Conservation (phyloP, 2,329 filamentous ascomycete species). For the Talaromyces pinophilus region DNA sequence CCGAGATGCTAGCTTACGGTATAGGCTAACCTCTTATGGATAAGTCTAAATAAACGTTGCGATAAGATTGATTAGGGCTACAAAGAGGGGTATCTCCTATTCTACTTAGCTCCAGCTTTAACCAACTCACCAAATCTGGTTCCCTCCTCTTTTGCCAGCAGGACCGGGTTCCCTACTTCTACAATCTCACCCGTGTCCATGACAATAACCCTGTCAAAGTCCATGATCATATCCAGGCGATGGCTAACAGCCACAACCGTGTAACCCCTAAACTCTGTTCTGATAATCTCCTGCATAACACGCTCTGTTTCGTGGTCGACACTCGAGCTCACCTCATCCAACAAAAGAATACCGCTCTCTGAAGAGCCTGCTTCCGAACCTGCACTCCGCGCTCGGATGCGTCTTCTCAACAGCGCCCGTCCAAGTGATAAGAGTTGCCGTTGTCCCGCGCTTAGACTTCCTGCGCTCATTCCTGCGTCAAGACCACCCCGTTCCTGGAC, state of each 20-base stretch:
- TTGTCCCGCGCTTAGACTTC: conserved; percentile 60
- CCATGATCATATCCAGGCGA: conserved; percentile 51
- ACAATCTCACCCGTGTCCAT: conserved; percentile 38
- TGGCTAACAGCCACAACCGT: conserved; percentile 63
- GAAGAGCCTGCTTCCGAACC: neutral
- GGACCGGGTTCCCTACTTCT: conserved; percentile 37
- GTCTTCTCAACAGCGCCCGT: conserved; percentile 53
- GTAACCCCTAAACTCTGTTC: conserved; percentile 54
- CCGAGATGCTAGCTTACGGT: neutral
- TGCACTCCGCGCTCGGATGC: neutral
- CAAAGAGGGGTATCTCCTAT: neutral
- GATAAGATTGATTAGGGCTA: conserved; percentile 3
- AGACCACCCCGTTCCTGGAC: conserved; percentile 43
- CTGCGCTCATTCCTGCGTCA: conserved; percentile 48
- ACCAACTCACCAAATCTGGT: conserved; percentile 15
- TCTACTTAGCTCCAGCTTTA: conserved; percentile 11
- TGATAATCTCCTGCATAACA: conserved; percentile 59
- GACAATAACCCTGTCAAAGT: conserved; percentile 42
- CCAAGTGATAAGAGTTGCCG: conserved; percentile 65
- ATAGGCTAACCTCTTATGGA: neutral
- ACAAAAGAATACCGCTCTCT: conserved; percentile 9
- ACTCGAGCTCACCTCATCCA: conserved; percentile 34
- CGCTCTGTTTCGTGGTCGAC: conserved; percentile 60
- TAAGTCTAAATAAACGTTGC: neutral
- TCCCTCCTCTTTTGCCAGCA: conserved; percentile 1